Conservation (phyloP, 768 basidiomycete genomes). For the Termitomyces heimii region DNA sequence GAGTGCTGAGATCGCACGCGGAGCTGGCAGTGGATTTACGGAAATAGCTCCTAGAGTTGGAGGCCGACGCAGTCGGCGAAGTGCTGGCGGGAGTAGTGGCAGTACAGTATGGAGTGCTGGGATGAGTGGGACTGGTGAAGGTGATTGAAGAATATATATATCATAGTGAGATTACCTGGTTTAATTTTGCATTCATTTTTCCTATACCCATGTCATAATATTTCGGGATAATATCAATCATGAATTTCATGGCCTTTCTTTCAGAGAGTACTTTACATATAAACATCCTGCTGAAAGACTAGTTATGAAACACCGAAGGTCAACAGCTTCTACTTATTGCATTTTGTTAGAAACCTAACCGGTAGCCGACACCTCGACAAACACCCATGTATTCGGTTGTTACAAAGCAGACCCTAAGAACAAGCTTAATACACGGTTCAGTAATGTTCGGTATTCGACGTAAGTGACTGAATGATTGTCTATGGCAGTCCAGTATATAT, state of each 20-base stretch:
- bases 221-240: background rate
- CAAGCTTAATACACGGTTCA: too few relatives aligned
- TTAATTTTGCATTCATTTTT: background rate
- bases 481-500: too few relatives aligned
- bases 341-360: too few relatives aligned
- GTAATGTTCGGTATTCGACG: too few relatives aligned
- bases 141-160: conserved; percentile 14
- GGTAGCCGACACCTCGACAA: too few relatives aligned
- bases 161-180: background rate
- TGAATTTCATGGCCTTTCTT: background rate
- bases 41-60: conserved; percentile 55
- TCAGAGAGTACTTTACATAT: background rate
- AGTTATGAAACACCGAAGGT: too few relatives aligned
- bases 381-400: too few relatives aligned
- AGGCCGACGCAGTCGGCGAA: conserved; percentile 55
- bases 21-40: conserved; percentile 70
- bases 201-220: conserved; percentile 4
- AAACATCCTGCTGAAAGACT: too few relatives aligned
- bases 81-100: conserved; percentile 60
- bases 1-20: conserved; percentile 72
- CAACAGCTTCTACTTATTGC: too few relatives aligned
- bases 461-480: too few relatives aligned
- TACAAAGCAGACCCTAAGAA: too few relatives aligned
- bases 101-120: conserved; percentile 89
- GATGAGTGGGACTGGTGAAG: conserved; percentile 59